Base-by-base conservation (phyloP, 768 basidiomycete genomes). In the Hygrophorus pudorinus region DNA sequence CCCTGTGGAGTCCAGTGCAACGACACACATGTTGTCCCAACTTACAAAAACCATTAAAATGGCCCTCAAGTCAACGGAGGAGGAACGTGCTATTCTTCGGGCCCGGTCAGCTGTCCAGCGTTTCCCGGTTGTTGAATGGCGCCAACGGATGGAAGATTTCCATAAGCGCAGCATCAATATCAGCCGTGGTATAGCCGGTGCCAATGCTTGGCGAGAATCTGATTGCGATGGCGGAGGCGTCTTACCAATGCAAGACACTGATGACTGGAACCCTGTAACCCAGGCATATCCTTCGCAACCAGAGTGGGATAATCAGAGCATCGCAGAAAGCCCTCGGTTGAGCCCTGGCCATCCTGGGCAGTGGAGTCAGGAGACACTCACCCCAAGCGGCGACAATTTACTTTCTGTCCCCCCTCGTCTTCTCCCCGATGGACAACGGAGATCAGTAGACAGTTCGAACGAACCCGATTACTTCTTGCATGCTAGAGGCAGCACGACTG, bases 71-170 rank as follows among this genome's bases (percentile, higher is more conserved):
- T 93, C 92, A 8, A 79, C 82, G 0, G 77, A 88, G 54, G 84
- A 93, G 60, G 92, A 94, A 53, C 83, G 92, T 44, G 89, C 91
- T 7, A 81, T 94, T 54, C 75, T 96, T 18, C 87, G 91, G 57
- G 92, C 92, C 35, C 79, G 92, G 34, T 94, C 92, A 12, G 92
- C 91, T 13, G 76, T 96, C 2, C 92, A 94, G 57, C 87, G 92
- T 56, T 96, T 96, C 85, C 92, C 92, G 4, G 92, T 96, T 45
- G 86, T 96, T 20, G 91, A 96, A 66, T 96, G 92, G 92, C 85
- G 92, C 56, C 91, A 94, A 59, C 79, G 87, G 39, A 86, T 81
- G 72, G 92, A 96, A 65, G 92, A 94, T 60, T 88, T 94, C 72
- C 92, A 96, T 59, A 77, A 75, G 48, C 82, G 92, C 48, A 85